Percentiles rank a stretch among this genome's conserved stretches.
Conservation (phyloP, 2,329 filamentous ascomycete species). For the Davidsoniella neocaledoniae region DNA sequence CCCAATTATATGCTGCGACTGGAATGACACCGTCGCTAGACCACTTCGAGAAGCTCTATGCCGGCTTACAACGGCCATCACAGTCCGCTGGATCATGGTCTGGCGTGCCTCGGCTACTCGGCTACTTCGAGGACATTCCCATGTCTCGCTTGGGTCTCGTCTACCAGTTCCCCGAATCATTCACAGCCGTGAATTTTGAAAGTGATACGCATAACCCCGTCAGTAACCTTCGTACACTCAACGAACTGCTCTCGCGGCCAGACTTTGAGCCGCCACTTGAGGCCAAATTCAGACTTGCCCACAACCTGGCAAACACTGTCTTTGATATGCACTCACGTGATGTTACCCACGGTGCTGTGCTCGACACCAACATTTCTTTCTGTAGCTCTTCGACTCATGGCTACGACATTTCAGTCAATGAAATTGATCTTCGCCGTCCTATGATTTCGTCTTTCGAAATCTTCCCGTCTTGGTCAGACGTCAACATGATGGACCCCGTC, state of each 20-base stretch:
- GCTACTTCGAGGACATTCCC: constrained; percentile 60
- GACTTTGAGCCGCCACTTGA: constrained; percentile 51
- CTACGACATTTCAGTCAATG: constrained; percentile 24
- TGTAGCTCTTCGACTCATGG: constrained; percentile 30
- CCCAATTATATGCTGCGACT: constrained; percentile 43
- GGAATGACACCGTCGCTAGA: constrained; percentile 48
- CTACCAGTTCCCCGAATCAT: constrained; percentile 53
- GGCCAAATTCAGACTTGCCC: constrained; percentile 57
- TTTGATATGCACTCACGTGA: constrained; percentile 56
- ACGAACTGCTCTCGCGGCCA: constrained; percentile 33
- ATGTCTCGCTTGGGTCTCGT: constrained; percentile 56
- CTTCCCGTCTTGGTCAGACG: constrained; percentile 29
- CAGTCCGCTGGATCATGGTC: constrained; percentile 26
- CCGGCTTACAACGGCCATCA: constrained; percentile 34
- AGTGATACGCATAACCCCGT: constrained; percentile 27
- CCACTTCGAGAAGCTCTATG: constrained; percentile 46
- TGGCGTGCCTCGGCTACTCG: constrained; percentile 42
- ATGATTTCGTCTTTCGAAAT: constrained; percentile 60
- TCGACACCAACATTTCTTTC: constrained; percentile 51
- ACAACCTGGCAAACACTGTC: constrained; percentile 55
- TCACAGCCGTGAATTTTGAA: constrained; percentile 19
- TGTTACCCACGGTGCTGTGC: constrained; percentile 54
- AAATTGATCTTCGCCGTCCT: constrained; percentile 49
- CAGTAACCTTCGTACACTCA: constrained; percentile 36
- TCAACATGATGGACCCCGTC: constrained; percentile 17